Conservation (phyloP, 2,329 filamentous ascomycete species). For the Pseudocercospora ulei region DNA sequence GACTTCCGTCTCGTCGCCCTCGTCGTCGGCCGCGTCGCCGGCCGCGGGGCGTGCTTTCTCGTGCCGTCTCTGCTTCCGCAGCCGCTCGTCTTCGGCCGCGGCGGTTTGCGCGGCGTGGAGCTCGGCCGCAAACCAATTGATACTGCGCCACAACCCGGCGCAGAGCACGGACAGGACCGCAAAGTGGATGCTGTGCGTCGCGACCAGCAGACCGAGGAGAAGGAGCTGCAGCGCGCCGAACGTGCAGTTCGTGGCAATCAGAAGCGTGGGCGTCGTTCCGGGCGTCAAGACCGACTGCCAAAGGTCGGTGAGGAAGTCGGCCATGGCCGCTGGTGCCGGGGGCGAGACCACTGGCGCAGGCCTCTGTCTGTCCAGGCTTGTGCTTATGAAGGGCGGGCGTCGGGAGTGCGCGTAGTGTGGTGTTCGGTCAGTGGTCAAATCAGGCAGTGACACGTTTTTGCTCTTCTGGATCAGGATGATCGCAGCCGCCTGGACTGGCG, state of each 20-base stretch:
- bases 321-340: conserved; percentile 30
- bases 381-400: no score
- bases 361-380: no score
- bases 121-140: conserved; percentile 91
- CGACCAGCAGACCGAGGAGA: conserved; percentile 63
- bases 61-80: conserved; percentile 35
- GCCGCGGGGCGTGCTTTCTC: conserved; percentile 32
- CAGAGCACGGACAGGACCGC: conserved; percentile 68
- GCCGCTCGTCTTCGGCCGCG: conserved; percentile 44
- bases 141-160: conserved; percentile 77
- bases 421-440: no score
- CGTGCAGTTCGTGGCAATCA: conserved; percentile 79
- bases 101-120: conserved; percentile 42
- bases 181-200: conserved; percentile 84
- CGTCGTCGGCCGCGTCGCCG: conserved; percentile 44
- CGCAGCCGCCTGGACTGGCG: no score
- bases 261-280: conserved; percentile 75
- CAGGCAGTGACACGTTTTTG: no score
- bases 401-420: no score
- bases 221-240: conserved; percentile 78
- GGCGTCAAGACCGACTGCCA: conserved; percentile 92
- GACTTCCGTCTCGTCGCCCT: conserved; percentile 44
- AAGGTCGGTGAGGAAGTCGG: conserved; percentile 58
- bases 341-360: no score
- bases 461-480: no score